These are phyloP conservation scores for Chloranthus sessilifolius DNA, from an alignment of 164 flowering plant species.

Conservation along the genomic window DNA sequence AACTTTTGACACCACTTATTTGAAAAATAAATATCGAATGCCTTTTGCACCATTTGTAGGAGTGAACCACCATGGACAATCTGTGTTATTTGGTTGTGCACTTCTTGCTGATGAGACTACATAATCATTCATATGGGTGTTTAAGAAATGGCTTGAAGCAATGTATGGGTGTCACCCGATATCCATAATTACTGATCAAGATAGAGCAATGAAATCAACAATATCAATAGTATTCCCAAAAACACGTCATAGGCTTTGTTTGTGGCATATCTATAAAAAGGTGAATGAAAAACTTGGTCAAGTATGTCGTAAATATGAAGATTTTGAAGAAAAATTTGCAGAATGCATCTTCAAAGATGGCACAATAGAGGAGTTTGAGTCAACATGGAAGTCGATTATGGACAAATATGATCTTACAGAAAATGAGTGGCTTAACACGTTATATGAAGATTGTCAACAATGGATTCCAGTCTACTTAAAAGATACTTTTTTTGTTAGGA, in stretches of 20 bases:
- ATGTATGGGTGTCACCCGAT: slow-evolving; percentile 71
- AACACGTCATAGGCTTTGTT: slow-evolving; percentile 74
- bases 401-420: slow-evolving; percentile 3
- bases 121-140: slow-evolving; percentile 73
- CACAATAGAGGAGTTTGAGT: slow-evolving; percentile 10
- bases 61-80: slow-evolving; percentile 79
- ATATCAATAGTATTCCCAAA: slow-evolving; percentile 67
- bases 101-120: slow-evolving; percentile 73
- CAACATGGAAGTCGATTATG: slow-evolving; percentile 7
- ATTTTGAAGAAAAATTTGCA: slow-evolving; percentile 67
- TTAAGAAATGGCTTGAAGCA: slow-evolving; percentile 70
- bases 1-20: slow-evolving; percentile 73
- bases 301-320: slow-evolving; percentile 44
- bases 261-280: slow-evolving; percentile 73
- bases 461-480: slow-evolving; percentile 13
- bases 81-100: slow-evolving; percentile 83
- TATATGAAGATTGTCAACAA: slow-evolving; percentile 12
- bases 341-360: slow-evolving; percentile 34
- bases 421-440: slow-evolving; percentile 6
- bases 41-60: slow-evolving; percentile 86
- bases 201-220: slow-evolving; percentile 60
- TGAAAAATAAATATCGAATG: slow-evolving; percentile 65
- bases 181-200: slow-evolving; percentile 79
- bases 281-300: slow-evolving; percentile 72
- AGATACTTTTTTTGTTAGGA: slow-evolving; percentile 14